Evolutionary conservation across 2,329 filamentous ascomycete species (phyloP).

Genomic region (Trichoderma sp.): DNA sequence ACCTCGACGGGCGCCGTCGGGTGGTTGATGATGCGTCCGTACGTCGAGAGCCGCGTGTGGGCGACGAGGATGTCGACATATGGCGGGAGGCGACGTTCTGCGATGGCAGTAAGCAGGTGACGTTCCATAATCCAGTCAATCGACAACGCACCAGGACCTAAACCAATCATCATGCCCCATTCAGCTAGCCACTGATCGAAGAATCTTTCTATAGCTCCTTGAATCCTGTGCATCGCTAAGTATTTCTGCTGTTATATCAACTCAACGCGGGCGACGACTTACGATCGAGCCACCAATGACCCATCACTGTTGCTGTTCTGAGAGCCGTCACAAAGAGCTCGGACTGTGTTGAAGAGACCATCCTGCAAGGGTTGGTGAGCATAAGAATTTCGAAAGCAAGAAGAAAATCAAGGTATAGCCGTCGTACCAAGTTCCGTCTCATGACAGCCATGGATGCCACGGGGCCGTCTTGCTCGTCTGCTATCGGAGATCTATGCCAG

Average conservation of each 20-base stretch:
- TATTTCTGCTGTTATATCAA: slow-evolving; percentile 28
- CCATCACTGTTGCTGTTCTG: slow-evolving; percentile 53
- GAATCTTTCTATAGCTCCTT: slow-evolving; percentile 64
- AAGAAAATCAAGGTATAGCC: too few species aligned
- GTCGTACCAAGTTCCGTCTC: slow-evolving; percentile 63
- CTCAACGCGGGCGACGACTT: slow-evolving; percentile 30
- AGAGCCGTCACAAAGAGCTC: slow-evolving; percentile 62
- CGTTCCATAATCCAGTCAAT: neutral
- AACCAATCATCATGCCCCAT: slow-evolving; percentile 62
- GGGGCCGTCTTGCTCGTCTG: slow-evolving; percentile 69
- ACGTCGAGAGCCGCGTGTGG: slow-evolving; percentile 73
- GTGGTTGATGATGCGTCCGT: slow-evolving; percentile 74
- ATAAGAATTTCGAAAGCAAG: slow-evolving; percentile 18
- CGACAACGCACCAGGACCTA: slow-evolving; percentile 49
- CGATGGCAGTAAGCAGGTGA: neutral
- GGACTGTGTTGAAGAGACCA: slow-evolving; percentile 58
- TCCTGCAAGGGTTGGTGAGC: slow-evolving; percentile 43
- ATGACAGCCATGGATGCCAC: slow-evolving; percentile 71
- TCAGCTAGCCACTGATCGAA: slow-evolving; percentile 66
- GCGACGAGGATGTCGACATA: slow-evolving; percentile 76
- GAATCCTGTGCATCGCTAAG: slow-evolving; percentile 45
- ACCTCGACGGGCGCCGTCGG: slow-evolving; percentile 70
- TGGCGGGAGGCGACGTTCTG: slow-evolving; percentile 62
- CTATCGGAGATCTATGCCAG: slow-evolving; percentile 66
- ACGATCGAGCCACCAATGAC: slow-evolving; percentile 56